These are phyloP conservation scores for Agaricus blazei DNA, from an alignment of 768 basidiomycete species.

Conservation along the genomic window DNA sequence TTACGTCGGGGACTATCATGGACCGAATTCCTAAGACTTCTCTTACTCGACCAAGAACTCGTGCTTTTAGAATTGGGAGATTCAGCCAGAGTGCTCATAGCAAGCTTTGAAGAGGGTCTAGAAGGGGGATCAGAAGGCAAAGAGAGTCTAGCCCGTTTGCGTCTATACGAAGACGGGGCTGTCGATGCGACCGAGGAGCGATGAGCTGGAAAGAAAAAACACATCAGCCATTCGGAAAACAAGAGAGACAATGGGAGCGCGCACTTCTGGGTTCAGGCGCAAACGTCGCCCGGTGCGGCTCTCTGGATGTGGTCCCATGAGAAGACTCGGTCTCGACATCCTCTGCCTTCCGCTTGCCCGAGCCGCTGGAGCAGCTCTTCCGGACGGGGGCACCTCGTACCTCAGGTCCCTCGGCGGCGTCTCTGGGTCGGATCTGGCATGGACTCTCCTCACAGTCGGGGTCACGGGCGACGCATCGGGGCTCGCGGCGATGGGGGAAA, in stretches of 20 bases:
- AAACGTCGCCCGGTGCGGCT: slow-evolving; percentile 55
- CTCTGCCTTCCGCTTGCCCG: slow-evolving; percentile 69
- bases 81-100: slow-evolving; percentile 6
- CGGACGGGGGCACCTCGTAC: slow-evolving; percentile 23
- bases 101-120: slow-evolving; percentile 10
- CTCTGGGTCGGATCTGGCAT: slow-evolving; percentile 25
- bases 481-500: slow-evolving; percentile 36
- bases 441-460: slow-evolving; percentile 18
- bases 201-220: slow-evolving; percentile 34
- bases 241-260: slow-evolving; percentile 17
- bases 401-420: slow-evolving; percentile 22
- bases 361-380: slow-evolving; percentile 29
- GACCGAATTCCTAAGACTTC: slow-evolving; percentile 22
- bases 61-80: slow-evolving; percentile 35
- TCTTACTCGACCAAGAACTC: slow-evolving; percentile 41
- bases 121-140: slow-evolving; percentile 36
- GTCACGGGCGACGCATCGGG: slow-evolving; percentile 35
- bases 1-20: slow-evolving; percentile 14
- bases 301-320: slow-evolving; percentile 47
- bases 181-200: slow-evolving; percentile 47
- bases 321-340: slow-evolving; percentile 46
- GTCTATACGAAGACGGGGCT: slow-evolving; percentile 68
- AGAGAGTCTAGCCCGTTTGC: slow-evolving; percentile 62
- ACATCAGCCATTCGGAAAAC: slow-evolving; percentile 14
- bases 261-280: slow-evolving; percentile 59